Percentiles rank a stretch among this genome's conserved stretches.
These are phyloP conservation scores for Rhodomyrtus tomentosa DNA, from an alignment of 345 rosid species.

Conservation along the genomic window DNA sequence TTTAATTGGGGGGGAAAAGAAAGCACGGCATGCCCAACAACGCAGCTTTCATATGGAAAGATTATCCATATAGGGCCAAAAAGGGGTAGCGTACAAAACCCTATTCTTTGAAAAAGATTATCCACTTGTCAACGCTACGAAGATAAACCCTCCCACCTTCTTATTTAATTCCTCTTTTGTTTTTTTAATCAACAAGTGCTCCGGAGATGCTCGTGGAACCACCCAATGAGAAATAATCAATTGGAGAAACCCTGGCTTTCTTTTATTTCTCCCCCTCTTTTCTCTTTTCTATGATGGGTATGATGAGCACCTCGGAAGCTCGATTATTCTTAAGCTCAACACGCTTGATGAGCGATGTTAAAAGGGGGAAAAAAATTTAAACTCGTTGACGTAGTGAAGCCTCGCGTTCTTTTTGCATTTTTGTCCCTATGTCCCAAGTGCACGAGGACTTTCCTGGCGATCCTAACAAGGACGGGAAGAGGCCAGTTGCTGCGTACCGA, in stretches of 20 bases:
- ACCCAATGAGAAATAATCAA: background rate
- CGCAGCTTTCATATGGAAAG: background rate
- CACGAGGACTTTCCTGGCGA: background rate
- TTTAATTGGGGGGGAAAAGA: background rate
- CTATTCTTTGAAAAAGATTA: background rate
- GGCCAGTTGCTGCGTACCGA: background rate
- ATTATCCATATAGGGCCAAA: background rate
- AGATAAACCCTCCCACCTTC: background rate
- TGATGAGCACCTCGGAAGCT: background rate
- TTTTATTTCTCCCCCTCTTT: accelerated
- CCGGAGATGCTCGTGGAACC: background rate
- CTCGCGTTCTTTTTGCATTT: background rate
- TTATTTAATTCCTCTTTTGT: background rate
- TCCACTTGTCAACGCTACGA: background rate
- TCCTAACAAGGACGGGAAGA: background rate
- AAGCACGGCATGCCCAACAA: background rate
- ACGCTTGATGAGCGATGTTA: background rate
- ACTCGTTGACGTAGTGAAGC: background rate
- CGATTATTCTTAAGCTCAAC: background rate
- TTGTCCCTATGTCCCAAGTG: background rate
- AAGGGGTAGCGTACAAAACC: background rate
- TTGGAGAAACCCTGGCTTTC: background rate
- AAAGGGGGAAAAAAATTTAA: too few species aligned
- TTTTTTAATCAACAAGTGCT: background rate
- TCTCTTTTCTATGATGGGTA: background rate